Percentiles rank a stretch among this genome's conserved stretches.
phyloP scores from a whole-genome alignment of 192 early-diverging fungal genomes.

The Neocallimastix lanati region DNA sequence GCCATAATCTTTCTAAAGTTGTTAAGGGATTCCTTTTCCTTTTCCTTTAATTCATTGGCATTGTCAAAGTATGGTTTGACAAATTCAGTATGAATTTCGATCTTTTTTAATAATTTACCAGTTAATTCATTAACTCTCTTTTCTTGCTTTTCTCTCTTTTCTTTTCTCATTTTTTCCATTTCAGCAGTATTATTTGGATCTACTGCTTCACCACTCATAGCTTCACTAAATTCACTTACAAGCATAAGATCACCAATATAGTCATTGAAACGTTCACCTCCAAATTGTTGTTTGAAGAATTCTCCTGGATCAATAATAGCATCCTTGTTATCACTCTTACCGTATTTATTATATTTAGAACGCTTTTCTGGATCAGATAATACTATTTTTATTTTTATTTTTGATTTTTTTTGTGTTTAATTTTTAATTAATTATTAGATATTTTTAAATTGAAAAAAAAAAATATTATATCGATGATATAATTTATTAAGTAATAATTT shows the following conservation, averaged over 20 bases:
- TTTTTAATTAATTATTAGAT: too few species aligned
- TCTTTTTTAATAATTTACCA: too few species aligned
- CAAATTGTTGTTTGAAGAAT: too few species aligned
- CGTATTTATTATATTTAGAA: conserved; percentile 72
- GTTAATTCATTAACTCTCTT: too few species aligned
- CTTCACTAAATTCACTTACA: conserved; percentile 76
- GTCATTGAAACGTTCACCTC: conserved; percentile 63
- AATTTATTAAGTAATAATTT: too few species aligned
- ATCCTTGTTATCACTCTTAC: conserved; percentile 10
- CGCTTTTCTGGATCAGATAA: conserved; percentile 82
- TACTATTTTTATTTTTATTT: conserved; percentile 13
- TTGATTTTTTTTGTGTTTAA: too few species aligned
- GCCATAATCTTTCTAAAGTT: conserved; percentile 46
- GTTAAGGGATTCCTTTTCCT: conserved; percentile 29
- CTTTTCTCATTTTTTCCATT: conserved; percentile 7
- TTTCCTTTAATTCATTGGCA: conserved; percentile 3
- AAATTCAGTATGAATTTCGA: too few species aligned
- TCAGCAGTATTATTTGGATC: conserved; percentile 25
- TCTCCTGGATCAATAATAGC: conserved; percentile 61
- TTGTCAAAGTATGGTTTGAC: too few species aligned
- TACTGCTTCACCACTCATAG: conserved; percentile 15
- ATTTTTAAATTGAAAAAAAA: too few species aligned
- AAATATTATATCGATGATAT: too few species aligned
- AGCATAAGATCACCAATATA: conserved; percentile 96
- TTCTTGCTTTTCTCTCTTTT: too few species aligned